Conservation (phyloP, 331 rosid genomes). For the Arachis monticola region DNA sequence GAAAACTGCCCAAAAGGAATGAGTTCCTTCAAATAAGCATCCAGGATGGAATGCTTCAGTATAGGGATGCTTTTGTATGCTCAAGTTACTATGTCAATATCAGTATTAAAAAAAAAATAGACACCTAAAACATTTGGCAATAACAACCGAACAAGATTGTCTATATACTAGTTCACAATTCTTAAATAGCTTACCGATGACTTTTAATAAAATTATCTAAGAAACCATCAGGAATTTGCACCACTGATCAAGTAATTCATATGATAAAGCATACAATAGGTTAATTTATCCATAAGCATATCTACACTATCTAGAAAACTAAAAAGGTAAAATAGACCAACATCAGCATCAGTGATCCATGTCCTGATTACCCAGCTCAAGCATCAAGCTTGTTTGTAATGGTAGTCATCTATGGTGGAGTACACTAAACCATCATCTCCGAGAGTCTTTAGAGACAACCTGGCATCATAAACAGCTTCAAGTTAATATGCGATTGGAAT, state of each 20-base stretch:
- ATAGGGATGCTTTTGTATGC: background rate
- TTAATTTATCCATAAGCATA: slow-evolving; percentile 37
- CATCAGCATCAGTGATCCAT: slow-evolving; percentile 27
- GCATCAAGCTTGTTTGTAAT: slow-evolving; percentile 73
- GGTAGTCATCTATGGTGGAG: slow-evolving; percentile 91
- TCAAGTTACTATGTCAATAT: background rate
- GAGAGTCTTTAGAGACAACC: slow-evolving; percentile 76
- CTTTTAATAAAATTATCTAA: background rate
- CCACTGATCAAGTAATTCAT: slow-evolving; percentile 14
- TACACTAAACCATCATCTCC: slow-evolving; percentile 86
- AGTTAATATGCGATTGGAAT: slow-evolving; percentile 18
- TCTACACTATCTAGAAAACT: slow-evolving; percentile 38
- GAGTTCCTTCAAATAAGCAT: too few species aligned
- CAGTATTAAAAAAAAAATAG: background rate
- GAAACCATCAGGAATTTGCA: background rate
- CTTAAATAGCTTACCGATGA: background rate
- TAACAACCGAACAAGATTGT: background rate
- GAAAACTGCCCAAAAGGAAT: too few species aligned
- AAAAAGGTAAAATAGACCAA: slow-evolving; percentile 17
- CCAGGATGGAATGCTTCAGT: background rate
- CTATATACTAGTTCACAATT: background rate
- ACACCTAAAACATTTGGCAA: background rate
- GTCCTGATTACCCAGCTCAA: slow-evolving; percentile 24
- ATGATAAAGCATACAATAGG: slow-evolving; percentile 16
- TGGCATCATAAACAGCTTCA: slow-evolving; percentile 41